Base-by-base conservation (phyloP, 306 rosid species). In the Luffa aegyptiaca region DNA sequence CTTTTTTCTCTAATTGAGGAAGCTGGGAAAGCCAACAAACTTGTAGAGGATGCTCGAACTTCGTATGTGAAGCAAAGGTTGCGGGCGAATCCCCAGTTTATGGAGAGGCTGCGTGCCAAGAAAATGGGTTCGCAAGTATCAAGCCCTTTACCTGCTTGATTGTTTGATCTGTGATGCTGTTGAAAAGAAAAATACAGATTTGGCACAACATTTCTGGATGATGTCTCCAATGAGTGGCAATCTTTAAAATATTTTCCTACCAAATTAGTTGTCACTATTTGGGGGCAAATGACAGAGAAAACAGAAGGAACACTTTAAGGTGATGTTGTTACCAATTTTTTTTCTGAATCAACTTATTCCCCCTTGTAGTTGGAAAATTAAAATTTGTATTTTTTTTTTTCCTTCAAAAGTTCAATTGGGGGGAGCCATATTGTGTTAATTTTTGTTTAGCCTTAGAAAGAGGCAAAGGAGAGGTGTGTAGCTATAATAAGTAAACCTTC, bases 1-100 rank as follows among this genome's bases (percentile, higher is more conserved):
- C 99, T 95, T 81, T 84, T 89, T 80, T 85, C 91, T 77, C 96
- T 95, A 44, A 89, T 95, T 58, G 96, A 96, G 86, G 99, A 96
- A 88, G 91, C 99, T 8, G 96, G 93, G 75, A 96, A 90, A 89
- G 97, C 99, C 80, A 90, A 88, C 86, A 87, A 90, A 80, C 81
- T 96, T 79, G 98, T 84, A 12, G 96, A 91, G 57, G 87, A 85
- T 80, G 97, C 96, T 64, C 92, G 89, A 73, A 78, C 89, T 59
- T 86, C 85, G n/a, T 96, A 91, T 63, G 96, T 91, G 64, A 93
- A 96, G 83, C 90, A 82, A 84, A 89, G 98, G 81, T 88, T 96
- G 44, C 86, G 85, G 58, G 93, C 84, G 18, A 96, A 93, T 86
- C 88, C 93, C 64, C 88, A 91, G 51, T 91, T 93, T 87, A 93